Evolutionary conservation across 2,329 filamentous ascomycete genomes (phyloP), one percentile per base, ranked within the genome.

Genomic region (Niveomyces coronatus): DNA sequence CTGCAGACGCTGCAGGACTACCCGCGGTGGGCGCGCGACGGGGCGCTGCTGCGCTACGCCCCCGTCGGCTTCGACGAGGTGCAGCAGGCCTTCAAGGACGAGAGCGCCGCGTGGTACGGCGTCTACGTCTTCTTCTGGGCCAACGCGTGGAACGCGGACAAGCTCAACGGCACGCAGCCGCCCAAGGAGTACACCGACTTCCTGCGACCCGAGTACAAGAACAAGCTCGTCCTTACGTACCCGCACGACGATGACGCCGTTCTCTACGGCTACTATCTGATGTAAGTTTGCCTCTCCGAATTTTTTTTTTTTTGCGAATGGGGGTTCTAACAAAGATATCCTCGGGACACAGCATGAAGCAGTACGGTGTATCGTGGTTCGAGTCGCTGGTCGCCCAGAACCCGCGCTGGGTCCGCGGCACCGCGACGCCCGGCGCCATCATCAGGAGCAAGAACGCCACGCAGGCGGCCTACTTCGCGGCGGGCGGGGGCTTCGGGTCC

Each of bases 161-260:
- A 56, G 44, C 49, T 64, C 1, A 42, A 39, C 1, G 56, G 57
- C 9, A 49, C 56, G 18, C 47, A 48, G 13, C 41, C 57, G 0
- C 60, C 61, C 0, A 55, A 51, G 4, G 57, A 62, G 9, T 74
- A 58, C 37, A 45, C 54, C 1, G 65, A 71, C 42, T 64, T 60
- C 38, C 50, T 68, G 3, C 56, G 61, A 7, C 68, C 70, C 0
- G 62, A 67, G 40, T 70, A 64, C 53, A 74, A 74, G 53, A 54
- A 67, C 42, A 73, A 69, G 50, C 53, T 75, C 4, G 65, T 66
- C 3, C 49, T 75, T 9, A 73, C 70, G 0, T 74, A 74, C 40
- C 72, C 71, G 9, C 72, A 74, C 42, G 72, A 75, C 28, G 71
- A 76, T 29, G 71, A 76, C 38, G 71, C 71, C 0, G 63, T 75